Evolutionary conservation across 140 eudicot species (phyloP).

Genomic region (Bidens hawaiensis): DNA sequence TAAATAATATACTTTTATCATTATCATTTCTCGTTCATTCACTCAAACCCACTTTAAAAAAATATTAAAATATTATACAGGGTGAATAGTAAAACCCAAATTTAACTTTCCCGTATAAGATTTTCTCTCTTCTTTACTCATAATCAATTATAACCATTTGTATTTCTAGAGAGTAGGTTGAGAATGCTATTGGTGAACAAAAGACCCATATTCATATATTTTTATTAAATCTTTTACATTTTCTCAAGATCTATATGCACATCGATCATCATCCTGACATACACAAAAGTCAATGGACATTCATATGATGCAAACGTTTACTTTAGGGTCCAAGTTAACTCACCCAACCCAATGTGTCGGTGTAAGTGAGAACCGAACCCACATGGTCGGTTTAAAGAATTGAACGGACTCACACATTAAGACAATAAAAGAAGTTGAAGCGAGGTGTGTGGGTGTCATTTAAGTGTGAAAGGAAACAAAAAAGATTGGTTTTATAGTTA

Average conservation of each 20-base stretch:
- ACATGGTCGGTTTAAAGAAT: slow-evolving; percentile 19
- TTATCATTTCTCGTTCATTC: no score
- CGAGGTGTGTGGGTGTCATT: slow-evolving; percentile 21
- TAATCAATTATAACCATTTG: no score
- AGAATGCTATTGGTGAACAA: no score
- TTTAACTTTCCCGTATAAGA: no score
- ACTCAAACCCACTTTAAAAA: no score
- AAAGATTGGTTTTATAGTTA: slow-evolving; percentile 15
- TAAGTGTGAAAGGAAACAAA: slow-evolving; percentile 1
- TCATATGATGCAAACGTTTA: slow-evolving; percentile 10
- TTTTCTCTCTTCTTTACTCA: no score
- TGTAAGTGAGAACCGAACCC: slow-evolving; percentile 27
- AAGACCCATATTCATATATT: no score
- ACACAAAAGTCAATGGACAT: slow-evolving; percentile 18
- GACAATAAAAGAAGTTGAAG: slow-evolving; percentile 1
- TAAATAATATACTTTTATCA: no score
- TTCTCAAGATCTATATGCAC: neutral
- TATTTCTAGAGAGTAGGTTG: no score
- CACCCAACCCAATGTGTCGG: slow-evolving; percentile 36
- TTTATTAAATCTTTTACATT: neutral
- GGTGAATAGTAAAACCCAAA: no score
- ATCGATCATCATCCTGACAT: neutral
- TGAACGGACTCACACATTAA: neutral
- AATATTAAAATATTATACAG: no score
- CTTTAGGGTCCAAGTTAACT: slow-evolving; percentile 19